Evolutionary conservation across 306 rosid genomes (phyloP).

Genomic region (Macrotyloma uniflorum): DNA sequence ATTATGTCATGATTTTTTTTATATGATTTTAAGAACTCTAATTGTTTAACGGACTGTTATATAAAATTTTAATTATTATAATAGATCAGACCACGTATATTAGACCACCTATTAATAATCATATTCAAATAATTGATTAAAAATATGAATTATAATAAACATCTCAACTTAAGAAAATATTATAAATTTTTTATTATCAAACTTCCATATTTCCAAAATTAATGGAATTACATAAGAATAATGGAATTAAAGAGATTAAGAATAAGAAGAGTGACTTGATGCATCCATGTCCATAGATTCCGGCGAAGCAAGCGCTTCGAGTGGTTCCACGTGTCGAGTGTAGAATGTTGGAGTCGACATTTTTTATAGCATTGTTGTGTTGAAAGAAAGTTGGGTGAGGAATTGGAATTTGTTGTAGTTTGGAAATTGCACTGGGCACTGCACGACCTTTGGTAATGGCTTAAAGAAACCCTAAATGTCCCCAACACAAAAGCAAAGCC

Average conservation of each 20-base stretch:
- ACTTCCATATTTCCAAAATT: too few relatives aligned
- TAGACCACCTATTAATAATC: too few relatives aligned
- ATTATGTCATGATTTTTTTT: too few relatives aligned
- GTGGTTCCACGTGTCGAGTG: conserved; percentile 53
- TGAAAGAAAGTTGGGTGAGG: conserved; percentile 44
- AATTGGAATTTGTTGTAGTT: conserved; percentile 42
- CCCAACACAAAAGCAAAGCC: neutral
- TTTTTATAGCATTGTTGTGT: neutral
- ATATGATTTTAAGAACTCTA: too few relatives aligned
- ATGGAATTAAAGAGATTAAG: conserved; percentile 21
- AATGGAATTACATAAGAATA: neutral
- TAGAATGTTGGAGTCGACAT: neutral
- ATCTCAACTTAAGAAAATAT: too few relatives aligned
- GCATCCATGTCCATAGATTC: conserved; percentile 38
- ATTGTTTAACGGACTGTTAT: too few relatives aligned
- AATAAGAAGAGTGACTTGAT: conserved; percentile 31
- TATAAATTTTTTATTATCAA: too few relatives aligned
- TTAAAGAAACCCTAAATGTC: conserved; percentile 32
- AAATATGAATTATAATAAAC: too few relatives aligned
- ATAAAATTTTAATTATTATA: too few relatives aligned
- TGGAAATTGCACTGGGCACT: conserved; percentile 62
- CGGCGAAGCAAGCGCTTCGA: conserved; percentile 49
- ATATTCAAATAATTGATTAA: too few relatives aligned
- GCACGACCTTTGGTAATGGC: conserved; percentile 69
- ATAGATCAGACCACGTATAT: too few relatives aligned